Conservation (phyloP, 140 eudicot genomes). For the Anethum foeniculum region DNA sequence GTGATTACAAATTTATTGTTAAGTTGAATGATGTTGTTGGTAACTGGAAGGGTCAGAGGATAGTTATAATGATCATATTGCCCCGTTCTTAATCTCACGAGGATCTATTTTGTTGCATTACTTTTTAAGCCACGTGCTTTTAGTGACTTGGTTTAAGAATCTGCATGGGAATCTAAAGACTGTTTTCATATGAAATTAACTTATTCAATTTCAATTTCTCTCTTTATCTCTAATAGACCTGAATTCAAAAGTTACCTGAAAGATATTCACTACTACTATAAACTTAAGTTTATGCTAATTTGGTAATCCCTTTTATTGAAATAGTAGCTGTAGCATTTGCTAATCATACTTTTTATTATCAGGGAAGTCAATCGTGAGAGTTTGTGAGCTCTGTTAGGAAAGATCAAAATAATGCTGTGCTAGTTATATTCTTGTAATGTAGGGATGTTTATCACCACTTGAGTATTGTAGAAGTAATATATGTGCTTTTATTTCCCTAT, state of each 20-base stretch:
- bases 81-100: not conserved
- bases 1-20: not conserved
- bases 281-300: not conserved
- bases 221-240: not conserved
- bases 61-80: not conserved
- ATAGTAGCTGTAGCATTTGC: not conserved
- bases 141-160: not conserved
- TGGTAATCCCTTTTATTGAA: not conserved
- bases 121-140: not conserved
- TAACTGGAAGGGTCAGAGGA: not conserved
- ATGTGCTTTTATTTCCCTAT: not conserved
- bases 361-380: not conserved
- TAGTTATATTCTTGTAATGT: not conserved
- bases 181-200: not conserved
- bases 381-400: not conserved
- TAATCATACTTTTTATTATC: not conserved
- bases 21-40: not conserved
- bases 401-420: not conserved
- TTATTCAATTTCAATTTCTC: not conserved
- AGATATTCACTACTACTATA: not conserved
- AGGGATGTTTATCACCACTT: not conserved
- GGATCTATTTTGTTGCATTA: not conserved
- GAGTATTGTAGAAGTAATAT: not conserved
- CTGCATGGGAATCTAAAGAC: not conserved
- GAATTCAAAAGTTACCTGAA: not conserved